phyloP scores from a whole-genome alignment of 805 yeast genomes.

The Ogataea corticis region DNA sequence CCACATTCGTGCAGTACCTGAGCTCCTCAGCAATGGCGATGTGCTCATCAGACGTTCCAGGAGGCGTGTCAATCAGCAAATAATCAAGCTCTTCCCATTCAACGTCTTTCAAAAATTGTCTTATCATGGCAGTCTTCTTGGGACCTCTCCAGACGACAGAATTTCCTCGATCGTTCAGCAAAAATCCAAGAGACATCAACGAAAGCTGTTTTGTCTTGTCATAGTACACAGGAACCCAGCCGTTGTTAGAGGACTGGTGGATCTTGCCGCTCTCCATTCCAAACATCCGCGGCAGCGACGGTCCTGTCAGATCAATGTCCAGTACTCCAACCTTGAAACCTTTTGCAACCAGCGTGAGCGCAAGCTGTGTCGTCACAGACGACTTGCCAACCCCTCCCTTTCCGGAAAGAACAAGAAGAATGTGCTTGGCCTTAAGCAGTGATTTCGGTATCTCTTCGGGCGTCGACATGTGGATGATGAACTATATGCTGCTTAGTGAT shows the following conservation, averaged over 20 bases:
- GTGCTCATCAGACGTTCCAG: conserved; percentile 98
- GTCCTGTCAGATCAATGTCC: conserved; percentile 95
- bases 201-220: conserved; percentile 48
- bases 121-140: conserved; percentile 95
- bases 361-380: conserved; percentile 91
- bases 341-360: conserved; percentile 68
- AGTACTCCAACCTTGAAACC: conserved; percentile 90
- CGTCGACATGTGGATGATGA: conserved; percentile 10
- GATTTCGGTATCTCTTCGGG: conserved; percentile 30
- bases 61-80: conserved; percentile 92
- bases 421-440: conserved; percentile 60
- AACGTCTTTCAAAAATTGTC: conserved; percentile 89
- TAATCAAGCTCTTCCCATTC: conserved; percentile 85
- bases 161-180: conserved; percentile 79
- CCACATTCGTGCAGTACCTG: conserved; percentile 62
- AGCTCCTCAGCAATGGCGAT: conserved; percentile 94
- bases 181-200: conserved; percentile 86
- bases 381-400: conserved; percentile 98
- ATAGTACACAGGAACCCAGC: conserved; percentile 89
- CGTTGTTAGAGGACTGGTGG: conserved; percentile 79
- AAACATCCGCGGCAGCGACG: conserved; percentile 94
- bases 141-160: conserved; percentile 99
- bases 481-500: no score
- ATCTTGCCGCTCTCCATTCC: conserved; percentile 82
- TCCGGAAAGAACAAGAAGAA: conserved; percentile 83